A percentile compares a stretch with the other conserved stretches of the same genome.
These are phyloP conservation scores for Acrodontium crateriforme DNA, from an alignment of 2,329 filamentous ascomycete species.

Conservation along the genomic window DNA sequence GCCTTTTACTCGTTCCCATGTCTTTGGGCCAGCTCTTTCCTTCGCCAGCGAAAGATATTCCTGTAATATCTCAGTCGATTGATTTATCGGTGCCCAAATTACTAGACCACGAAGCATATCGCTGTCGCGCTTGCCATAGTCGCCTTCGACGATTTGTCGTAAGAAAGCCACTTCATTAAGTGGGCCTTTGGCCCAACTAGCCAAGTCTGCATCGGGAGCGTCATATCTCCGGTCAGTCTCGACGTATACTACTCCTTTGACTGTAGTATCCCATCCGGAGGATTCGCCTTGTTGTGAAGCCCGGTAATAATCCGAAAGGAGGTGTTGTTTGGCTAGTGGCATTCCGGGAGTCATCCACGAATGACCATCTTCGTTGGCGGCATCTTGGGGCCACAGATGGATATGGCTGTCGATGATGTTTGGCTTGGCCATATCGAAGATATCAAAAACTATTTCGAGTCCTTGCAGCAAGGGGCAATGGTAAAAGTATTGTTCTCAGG, in stretches of 20 bases:
- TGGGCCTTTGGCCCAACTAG: conserved; percentile 50
- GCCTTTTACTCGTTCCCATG: conserved; percentile 58
- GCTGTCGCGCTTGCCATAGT: conserved; percentile 29
- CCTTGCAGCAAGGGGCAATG: no score
- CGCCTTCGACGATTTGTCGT: conserved; percentile 49
- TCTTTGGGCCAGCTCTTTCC: conserved; percentile 44
- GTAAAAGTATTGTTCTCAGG: no score
- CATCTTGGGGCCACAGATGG: conserved; percentile 65
- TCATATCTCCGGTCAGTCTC: conserved; percentile 57
- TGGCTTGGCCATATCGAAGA: conserved; percentile 16
- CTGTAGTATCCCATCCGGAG: conserved; percentile 18
- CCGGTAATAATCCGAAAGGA: conserved; percentile 24
- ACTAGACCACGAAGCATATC: conserved; percentile 55
- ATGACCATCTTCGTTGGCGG: conserved; percentile 45
- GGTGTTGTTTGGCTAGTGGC: conserved; percentile 50
- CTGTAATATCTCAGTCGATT: conserved; percentile 45
- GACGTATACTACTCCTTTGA: conserved; percentile 62
- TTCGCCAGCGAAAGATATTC: conserved; percentile 51
- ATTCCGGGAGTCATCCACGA: conserved; percentile 52
- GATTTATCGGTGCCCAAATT: conserved; percentile 73
- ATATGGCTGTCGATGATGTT: conserved; percentile 77
- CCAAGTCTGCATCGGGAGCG: conserved; percentile 11
- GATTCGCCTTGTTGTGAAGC: conserved; percentile 22
- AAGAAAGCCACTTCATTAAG: conserved; percentile 61
- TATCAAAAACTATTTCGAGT: no score